phyloP scores from a whole-genome alignment of 192 early-diverging fungal species.

The Phycomyces nitens region DNA sequence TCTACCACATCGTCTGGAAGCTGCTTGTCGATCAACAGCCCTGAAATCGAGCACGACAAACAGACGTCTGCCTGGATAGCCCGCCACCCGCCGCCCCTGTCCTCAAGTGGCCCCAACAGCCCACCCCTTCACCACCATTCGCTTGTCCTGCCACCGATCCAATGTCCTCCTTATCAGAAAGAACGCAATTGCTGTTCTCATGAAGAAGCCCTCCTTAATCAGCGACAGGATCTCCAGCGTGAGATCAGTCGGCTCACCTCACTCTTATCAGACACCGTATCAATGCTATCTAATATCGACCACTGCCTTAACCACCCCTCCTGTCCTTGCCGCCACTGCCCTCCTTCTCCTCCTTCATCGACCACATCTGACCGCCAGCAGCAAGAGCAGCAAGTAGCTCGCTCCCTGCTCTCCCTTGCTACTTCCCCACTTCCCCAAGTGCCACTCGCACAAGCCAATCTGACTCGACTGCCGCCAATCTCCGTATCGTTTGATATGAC shows the following conservation, averaged over 20 bases:
- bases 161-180: neutral
- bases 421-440: conserved; percentile 2
- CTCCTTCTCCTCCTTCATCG: neutral
- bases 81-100: neutral
- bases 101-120: too few relatives aligned
- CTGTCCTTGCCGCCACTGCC: conserved; percentile 1
- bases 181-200: conserved; percentile 10
- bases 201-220: conserved; percentile 40
- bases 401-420: conserved; percentile 25
- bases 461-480: conserved; percentile 10
- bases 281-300: conserved; percentile 47
- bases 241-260: conserved; percentile 48
- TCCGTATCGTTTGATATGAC: neutral
- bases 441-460: conserved; percentile 2
- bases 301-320: neutral
- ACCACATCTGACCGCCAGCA: neutral
- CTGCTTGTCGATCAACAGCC: neutral
- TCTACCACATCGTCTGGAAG: neutral
- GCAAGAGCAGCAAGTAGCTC: conserved; percentile 25
- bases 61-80: neutral
- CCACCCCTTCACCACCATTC: neutral
- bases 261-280: conserved; percentile 43
- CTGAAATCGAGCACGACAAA: conserved; percentile 1
- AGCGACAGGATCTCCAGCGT: conserved; percentile 48
- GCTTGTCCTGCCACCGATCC: conserved; percentile 1